Percentiles rank a stretch among this genome's conserved stretches.
phyloP scores from a whole-genome alignment of 768 basidiomycete genomes.

The Serendipita sp. region DNA sequence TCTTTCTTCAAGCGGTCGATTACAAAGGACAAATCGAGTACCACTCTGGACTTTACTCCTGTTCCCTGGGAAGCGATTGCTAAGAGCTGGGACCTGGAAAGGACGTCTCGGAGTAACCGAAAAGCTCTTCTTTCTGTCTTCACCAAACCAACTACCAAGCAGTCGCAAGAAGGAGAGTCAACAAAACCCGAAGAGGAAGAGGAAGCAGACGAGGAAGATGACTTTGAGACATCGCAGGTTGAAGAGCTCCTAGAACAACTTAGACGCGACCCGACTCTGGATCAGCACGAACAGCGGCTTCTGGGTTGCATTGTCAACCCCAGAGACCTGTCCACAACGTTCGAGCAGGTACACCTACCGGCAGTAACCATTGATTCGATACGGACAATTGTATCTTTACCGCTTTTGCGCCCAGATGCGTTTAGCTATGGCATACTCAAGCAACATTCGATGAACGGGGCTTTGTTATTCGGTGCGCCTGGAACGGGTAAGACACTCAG shows the following conservation, averaged over 20 bases:
- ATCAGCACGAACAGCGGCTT: constrained; percentile 65
- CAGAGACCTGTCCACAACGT: constrained; percentile 64
- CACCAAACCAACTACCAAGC: constrained; percentile 23
- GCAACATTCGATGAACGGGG: constrained; percentile 82
- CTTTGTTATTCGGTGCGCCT: constrained; percentile 82
- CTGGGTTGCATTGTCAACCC: constrained; percentile 78
- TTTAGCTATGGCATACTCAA: constrained; percentile 67
- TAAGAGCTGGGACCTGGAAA: constrained; percentile 47
- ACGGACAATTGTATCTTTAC: constrained; percentile 79
- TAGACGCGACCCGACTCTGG: constrained; percentile 59
- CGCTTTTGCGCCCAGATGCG: constrained; percentile 70
- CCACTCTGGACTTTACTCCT: constrained; percentile 37
- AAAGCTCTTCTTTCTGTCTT: constrained; percentile 47
- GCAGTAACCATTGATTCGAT: constrained; percentile 81
- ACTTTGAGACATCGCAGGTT: constrained; percentile 12
- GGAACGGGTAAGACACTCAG: constrained; percentile 87
- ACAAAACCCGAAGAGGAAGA: constrained; percentile 20
- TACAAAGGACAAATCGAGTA: constrained; percentile 18
- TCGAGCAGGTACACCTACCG: constrained; percentile 78
- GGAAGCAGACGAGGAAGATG: constrained; percentile 21
- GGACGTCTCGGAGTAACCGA: constrained; percentile 34
- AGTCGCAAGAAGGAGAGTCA: constrained; percentile 20
- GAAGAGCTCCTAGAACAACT: constrained; percentile 68
- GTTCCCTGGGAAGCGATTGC: constrained; percentile 55
- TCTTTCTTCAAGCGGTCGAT: not conserved